Evolutionary conservation across 2,329 filamentous ascomycete genomes (phyloP).

Genomic region (Karstenula rhodostoma): DNA sequence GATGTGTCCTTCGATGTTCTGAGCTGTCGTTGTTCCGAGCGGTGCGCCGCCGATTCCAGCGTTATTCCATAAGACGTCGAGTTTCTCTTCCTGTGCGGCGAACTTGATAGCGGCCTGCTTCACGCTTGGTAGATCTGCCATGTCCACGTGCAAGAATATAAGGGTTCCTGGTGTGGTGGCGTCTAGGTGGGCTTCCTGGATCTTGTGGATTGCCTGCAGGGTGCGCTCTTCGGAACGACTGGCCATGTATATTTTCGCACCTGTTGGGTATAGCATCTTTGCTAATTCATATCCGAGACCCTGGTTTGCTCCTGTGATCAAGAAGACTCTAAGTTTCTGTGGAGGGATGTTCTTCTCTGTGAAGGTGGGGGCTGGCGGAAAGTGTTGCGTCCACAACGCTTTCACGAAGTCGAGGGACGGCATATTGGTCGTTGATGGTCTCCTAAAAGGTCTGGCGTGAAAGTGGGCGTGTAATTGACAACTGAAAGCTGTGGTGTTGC

Average conservation of each 20-base stretch:
- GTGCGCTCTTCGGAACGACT: conserved; percentile 50
- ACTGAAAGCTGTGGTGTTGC: neutral
- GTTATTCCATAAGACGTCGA: conserved; percentile 52
- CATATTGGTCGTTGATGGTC: neutral
- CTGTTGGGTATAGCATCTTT: conserved; percentile 61
- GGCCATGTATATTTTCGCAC: conserved; percentile 63
- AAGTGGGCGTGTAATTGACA: neutral
- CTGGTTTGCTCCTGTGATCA: conserved; percentile 59
- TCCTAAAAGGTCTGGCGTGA: no score
- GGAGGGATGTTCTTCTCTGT: conserved; percentile 12
- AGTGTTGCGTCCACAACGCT: conserved; percentile 12
- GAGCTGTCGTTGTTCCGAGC: conserved; percentile 18
- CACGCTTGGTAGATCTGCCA: conserved; percentile 51
- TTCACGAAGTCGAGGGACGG: neutral
- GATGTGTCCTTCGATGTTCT: conserved; percentile 38
- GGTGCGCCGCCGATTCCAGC: conserved; percentile 40
- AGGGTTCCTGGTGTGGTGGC: conserved; percentile 18
- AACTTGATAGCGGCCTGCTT: conserved; percentile 45
- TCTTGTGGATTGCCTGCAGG: conserved; percentile 55
- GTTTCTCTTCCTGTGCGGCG: conserved; percentile 42
- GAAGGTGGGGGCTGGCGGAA: conserved; percentile 11
- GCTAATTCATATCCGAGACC: conserved; percentile 61
- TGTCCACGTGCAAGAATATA: conserved; percentile 40
- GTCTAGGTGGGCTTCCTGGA: conserved; percentile 43
- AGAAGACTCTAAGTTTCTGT: conserved; percentile 51